phyloP scores from a whole-genome alignment of 345 rosid species.

The Lumnitzera littorea region DNA sequence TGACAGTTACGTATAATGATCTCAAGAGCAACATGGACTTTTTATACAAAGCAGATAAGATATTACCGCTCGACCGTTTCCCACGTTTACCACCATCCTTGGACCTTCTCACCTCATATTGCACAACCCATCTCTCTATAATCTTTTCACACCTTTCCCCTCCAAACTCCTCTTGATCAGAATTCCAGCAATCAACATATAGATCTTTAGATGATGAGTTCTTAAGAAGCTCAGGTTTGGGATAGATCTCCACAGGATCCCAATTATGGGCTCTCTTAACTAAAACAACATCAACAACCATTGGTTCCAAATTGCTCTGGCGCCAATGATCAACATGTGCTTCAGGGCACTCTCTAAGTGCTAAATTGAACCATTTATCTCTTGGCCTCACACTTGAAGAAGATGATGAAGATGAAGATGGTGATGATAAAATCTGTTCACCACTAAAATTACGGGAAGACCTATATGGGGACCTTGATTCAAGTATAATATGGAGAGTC shows the following conservation, averaged over 20 bases:
- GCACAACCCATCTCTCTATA: slow-evolving; percentile 90
- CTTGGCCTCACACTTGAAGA: slow-evolving; percentile 77
- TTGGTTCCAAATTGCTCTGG: slow-evolving; percentile 57
- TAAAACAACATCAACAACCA: slow-evolving; percentile 86
- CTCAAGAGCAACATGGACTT: slow-evolving; percentile 74
- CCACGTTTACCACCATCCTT: slow-evolving; percentile 45
- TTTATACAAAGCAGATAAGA: slow-evolving; percentile 60
- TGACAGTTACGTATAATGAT: slow-evolving; percentile 71
- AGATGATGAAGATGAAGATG: slow-evolving; percentile 73
- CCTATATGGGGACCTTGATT: slow-evolving; percentile 74
- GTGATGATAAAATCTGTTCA: slow-evolving; percentile 65
- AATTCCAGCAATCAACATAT: slow-evolving; percentile 37
- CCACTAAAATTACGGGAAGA: slow-evolving; percentile 82
- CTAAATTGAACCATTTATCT: slow-evolving; percentile 91
- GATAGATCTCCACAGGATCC: slow-evolving; percentile 38
- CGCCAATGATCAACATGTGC: slow-evolving; percentile 68
- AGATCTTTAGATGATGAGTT: slow-evolving; percentile 43
- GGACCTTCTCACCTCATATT: slow-evolving; percentile 58
- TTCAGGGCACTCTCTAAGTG: slow-evolving; percentile 84
- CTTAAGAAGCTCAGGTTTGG: slow-evolving; percentile 37
- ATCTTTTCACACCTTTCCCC: slow-evolving; percentile 54
- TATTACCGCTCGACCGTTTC: slow-evolving; percentile 55
- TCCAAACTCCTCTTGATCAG: slow-evolving; percentile 60
- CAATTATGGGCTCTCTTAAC: slow-evolving; percentile 45
- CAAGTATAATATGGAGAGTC: slow-evolving; percentile 84